A percentile compares a stretch with the other conserved stretches of the same genome.
Evolutionary conservation across 1,284 basidiomycete species (phyloP).

Genomic region (Chalciporus piperatoides): DNA sequence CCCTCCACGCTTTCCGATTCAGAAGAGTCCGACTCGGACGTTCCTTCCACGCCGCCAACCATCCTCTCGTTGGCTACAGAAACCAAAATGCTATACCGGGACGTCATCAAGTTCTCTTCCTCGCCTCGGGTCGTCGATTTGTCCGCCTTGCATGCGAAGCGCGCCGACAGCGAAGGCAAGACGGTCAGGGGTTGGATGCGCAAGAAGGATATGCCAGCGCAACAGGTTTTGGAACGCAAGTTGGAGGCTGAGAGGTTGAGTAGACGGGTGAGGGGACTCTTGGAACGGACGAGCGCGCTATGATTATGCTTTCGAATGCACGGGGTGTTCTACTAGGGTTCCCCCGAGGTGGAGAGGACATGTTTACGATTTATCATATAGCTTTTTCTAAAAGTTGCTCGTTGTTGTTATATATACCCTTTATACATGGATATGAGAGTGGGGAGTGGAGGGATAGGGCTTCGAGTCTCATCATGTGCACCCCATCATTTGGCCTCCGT

Average conservation of each 20-base stretch:
- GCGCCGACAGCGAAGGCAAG: conserved; percentile 40
- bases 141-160: conserved; percentile 52
- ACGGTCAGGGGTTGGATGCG: conserved; percentile 60
- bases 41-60: conserved; percentile 45
- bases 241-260: conserved; percentile 68
- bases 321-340: background rate
- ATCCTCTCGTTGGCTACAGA: conserved; percentile 71
- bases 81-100: conserved; percentile 77
- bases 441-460: background rate
- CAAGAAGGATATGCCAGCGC: conserved; percentile 71
- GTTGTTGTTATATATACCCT: background rate
- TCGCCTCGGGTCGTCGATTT: conserved; percentile 81
- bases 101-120: conserved; percentile 79
- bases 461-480: too few species aligned
- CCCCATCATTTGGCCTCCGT: background rate
- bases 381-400: background rate
- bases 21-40: conserved; percentile 56
- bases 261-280: conserved; percentile 62
- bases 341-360: background rate
- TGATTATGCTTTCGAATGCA: conserved; percentile 8
- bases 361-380: conserved; percentile 10
- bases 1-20: conserved; percentile 61
- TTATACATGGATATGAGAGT: background rate
- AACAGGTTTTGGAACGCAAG: conserved; percentile 75
- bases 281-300: conserved; percentile 50